These are phyloP conservation scores for Salix exigua DNA, from an alignment of 345 rosid species.

Conservation along the genomic window DNA sequence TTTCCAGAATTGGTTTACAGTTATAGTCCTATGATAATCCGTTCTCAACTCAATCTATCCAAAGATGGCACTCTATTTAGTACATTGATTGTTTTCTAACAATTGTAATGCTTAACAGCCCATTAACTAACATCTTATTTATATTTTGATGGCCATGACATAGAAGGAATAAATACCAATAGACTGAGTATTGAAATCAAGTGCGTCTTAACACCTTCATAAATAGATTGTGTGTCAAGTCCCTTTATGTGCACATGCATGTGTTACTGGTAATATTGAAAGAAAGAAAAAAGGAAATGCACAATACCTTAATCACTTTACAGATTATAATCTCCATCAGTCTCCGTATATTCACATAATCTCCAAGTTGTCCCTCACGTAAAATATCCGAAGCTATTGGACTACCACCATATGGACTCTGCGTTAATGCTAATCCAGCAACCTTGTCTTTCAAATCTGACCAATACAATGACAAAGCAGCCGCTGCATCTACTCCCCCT, in stretches of 20 bases:
- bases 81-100: neutral
- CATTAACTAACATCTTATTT: neutral
- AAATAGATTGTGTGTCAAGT: too few relatives aligned
- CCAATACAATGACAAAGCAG: slow-evolving; percentile 91
- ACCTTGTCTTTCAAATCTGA: slow-evolving; percentile 94
- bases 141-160: neutral
- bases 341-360: slow-evolving; percentile 71
- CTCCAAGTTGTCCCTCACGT: slow-evolving; percentile 95
- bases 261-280: neutral
- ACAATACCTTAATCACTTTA: slow-evolving; percentile 81
- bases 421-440: slow-evolving; percentile 82
- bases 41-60: neutral
- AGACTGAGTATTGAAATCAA: neutral
- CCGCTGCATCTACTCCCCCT: slow-evolving; percentile 97
- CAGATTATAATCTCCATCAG: slow-evolving; percentile 86
- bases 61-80: neutral
- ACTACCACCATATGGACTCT: slow-evolving; percentile 94
- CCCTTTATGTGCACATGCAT: too few relatives aligned
- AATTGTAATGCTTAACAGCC: neutral
- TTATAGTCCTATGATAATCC: too few relatives aligned
- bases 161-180: neutral
- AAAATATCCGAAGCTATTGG: slow-evolving; percentile 93
- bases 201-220: neutral
- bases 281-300: neutral
- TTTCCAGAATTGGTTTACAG: neutral